Conservation (phyloP, 2,329 filamentous ascomycete species). For the Tolypocladium ovalisporum region DNA sequence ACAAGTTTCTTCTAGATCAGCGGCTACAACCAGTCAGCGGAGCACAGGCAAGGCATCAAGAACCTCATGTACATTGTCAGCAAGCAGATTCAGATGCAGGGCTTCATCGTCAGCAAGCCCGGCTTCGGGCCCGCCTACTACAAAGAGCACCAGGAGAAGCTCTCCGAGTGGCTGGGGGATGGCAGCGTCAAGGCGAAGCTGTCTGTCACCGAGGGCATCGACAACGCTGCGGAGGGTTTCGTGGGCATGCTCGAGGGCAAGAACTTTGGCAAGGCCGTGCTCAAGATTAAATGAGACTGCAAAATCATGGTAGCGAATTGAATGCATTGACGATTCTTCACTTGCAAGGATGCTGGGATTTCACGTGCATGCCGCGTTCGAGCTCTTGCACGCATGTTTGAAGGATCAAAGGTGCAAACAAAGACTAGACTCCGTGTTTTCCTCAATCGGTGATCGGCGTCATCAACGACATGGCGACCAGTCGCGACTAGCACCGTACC, state of each 20-base stretch:
- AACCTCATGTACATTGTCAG: constrained; percentile 54
- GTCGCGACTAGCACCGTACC: too few relatives aligned
- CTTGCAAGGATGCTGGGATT: too few relatives aligned
- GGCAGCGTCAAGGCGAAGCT: constrained; percentile 63
- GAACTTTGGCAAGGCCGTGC: constrained; percentile 78
- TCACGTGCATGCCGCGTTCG: too few relatives aligned
- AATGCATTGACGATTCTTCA: too few relatives aligned
- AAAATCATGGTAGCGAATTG: constrained; percentile 10
- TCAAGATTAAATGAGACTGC: constrained; percentile 41
- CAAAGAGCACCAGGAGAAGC: constrained; percentile 63
- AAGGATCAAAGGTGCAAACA: too few relatives aligned
- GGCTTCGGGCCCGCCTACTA: constrained; percentile 56
- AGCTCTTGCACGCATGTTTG: too few relatives aligned
- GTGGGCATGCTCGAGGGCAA: constrained; percentile 65
- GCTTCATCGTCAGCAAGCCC: constrained; percentile 61
- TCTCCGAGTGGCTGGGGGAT: constrained; percentile 67
- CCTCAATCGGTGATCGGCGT: too few relatives aligned
- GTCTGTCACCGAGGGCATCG: constrained; percentile 62
- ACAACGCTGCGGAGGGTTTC: constrained; percentile 65
- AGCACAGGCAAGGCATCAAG: constrained; percentile 53
- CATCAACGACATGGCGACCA: too few relatives aligned
- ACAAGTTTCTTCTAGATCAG: constrained; percentile 46
- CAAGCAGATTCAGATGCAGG: constrained; percentile 61
- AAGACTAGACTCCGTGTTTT: too few relatives aligned
- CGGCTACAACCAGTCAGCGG: constrained; percentile 54